Evolutionary conservation across 2,329 filamentous ascomycete genomes (phyloP), one percentile per base, ranked within the genome.

Genomic region (Diaporthe citri): DNA sequence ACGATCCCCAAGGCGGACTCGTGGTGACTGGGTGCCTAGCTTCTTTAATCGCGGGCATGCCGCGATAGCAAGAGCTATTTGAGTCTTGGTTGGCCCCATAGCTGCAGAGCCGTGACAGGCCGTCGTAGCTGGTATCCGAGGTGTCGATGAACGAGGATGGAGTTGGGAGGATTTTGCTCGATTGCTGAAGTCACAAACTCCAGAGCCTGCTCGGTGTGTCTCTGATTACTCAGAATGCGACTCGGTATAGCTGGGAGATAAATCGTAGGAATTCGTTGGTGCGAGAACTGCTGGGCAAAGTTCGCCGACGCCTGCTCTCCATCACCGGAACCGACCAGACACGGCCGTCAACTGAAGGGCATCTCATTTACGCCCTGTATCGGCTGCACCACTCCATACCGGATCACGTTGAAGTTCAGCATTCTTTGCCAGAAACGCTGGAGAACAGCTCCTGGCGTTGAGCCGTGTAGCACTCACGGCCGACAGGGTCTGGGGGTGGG

Each of bases 1-100:
- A 74, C 71, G 71, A 74, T 74, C 71, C 62, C 66, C 48, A 48
- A 31, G 31, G 51, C 43, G 51, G 39, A 59, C 72, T 66, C 66
- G 25, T 56, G 20, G 55, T 28, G 31, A 52, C 60, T 25, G 39
- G 69, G 13, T 59, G 55, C 59, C 59, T 55, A 41, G 64, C 46
- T 41, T 69, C 57, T 64, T 41, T 55, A 36, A 56, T 64, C 71
- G 56, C 71, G 57, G 57, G 34, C 48, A 64, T 69, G 64, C 64
- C 64, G 64, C 64, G 31, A 28, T 52, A 69, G 48, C 64, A 69
- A 28, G 31, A 69, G 34, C 48, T 69, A 25, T 69, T 51, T 13
- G n/a, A 69, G 64, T 41, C 48, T 69, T 69, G 64, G 22, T 52
- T 39, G n/a, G 51, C 48, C 13, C 64, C 64, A 31, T 51, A 69